Evolutionary conservation across 2,329 filamentous ascomycete genomes (phyloP).

Genomic region (Exophiala spinifera): DNA sequence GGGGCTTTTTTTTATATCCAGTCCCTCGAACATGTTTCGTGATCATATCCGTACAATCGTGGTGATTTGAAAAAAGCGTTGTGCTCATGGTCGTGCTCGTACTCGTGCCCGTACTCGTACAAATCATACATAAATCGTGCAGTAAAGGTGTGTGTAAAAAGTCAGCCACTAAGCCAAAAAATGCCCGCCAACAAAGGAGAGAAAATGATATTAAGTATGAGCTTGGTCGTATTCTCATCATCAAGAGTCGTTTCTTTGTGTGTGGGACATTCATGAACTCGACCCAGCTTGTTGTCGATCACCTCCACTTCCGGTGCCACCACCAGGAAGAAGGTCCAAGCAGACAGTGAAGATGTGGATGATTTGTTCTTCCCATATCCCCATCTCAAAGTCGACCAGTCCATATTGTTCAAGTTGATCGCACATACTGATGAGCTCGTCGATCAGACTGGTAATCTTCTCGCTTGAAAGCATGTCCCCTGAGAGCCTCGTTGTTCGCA

Average conservation of each 20-base stretch:
- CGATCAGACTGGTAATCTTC: constrained; percentile 73
- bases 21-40: constrained; percentile 10
- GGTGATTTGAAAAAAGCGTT: constrained; percentile 7
- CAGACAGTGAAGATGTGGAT: constrained; percentile 47
- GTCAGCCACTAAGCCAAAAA: constrained; percentile 13
- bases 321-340: constrained; percentile 15
- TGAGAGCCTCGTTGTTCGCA: constrained; percentile 57
- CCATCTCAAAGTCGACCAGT: constrained; percentile 96
- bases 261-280: background rate
- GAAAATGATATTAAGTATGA: constrained; percentile 5
- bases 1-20: no score
- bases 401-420: constrained; percentile 86
- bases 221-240: constrained; percentile 13
- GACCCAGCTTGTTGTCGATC: constrained; percentile 5
- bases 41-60: constrained; percentile 26
- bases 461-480: constrained; percentile 64
- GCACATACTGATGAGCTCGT: constrained; percentile 76
- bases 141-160: constrained; percentile 13
- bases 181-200: constrained; percentile 18
- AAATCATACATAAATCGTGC: constrained; percentile 25
- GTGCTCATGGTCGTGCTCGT: no score
- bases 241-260: background rate
- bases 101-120: constrained; percentile 23
- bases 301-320: constrained; percentile 1
- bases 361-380: constrained; percentile 93